phyloP scores from a whole-genome alignment of 2,329 filamentous ascomycete species.

The Capronia coronata region DNA sequence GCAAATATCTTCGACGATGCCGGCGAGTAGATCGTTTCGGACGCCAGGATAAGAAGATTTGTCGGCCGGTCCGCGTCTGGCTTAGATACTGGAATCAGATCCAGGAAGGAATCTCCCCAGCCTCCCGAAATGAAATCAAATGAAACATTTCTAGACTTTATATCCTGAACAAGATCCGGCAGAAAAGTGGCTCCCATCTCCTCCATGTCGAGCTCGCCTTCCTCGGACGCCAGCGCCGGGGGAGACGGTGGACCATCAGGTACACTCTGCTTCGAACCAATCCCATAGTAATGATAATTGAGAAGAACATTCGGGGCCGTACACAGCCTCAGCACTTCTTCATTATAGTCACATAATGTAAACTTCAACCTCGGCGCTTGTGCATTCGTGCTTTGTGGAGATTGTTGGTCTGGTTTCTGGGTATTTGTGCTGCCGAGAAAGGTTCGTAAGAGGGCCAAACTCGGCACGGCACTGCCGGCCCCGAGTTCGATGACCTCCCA shows the following conservation, averaged over 20 bases:
- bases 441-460: slow-evolving; percentile 49
- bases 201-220: slow-evolving; percentile 34
- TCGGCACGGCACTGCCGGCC: slow-evolving; percentile 58
- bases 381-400: background rate
- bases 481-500: slow-evolving; percentile 49
- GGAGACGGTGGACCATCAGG: slow-evolving; percentile 1
- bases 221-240: too few relatives aligned
- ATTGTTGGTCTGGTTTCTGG: too few relatives aligned
- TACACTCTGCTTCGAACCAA: too few relatives aligned
- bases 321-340: slow-evolving; percentile 52
- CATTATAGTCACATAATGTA: slow-evolving; percentile 58
- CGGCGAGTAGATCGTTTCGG: slow-evolving; percentile 60
- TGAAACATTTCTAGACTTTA: slow-evolving; percentile 40
- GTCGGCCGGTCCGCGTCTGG: background rate
- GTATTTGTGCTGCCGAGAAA: slow-evolving; percentile 36
- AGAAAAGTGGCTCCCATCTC: slow-evolving; percentile 40
- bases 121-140: slow-evolving; percentile 54
- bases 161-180: slow-evolving; percentile 43
- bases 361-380: slow-evolving; percentile 39
- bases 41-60: slow-evolving; percentile 47
- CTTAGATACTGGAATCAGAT: slow-evolving; percentile 34
- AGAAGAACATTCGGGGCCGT: slow-evolving; percentile 57
- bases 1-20: slow-evolving; percentile 50
- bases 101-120: slow-evolving; percentile 47
- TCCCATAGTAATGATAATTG: slow-evolving; percentile 37